Evolutionary conservation across 805 yeast genomes (phyloP).

Genomic region (Cyberlindnera suaveolens): DNA sequence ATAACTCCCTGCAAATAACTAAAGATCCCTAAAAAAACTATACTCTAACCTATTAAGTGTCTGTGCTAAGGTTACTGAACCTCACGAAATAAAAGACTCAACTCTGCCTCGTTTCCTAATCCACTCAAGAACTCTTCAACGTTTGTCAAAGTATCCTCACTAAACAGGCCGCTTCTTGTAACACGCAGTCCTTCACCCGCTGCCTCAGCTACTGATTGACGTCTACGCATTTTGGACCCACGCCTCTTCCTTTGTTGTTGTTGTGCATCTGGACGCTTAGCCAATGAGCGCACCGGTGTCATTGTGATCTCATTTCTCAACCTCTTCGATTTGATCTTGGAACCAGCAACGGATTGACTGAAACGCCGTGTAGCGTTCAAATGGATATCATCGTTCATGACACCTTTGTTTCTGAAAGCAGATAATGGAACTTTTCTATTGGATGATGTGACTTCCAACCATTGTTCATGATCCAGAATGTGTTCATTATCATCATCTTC

Average conservation of each 20-base stretch:
- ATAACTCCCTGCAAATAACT: not conserved
- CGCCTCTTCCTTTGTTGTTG: conserved; percentile 13
- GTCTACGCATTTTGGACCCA: conserved; percentile 38
- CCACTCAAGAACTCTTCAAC: conserved; percentile 67
- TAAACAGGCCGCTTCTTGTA: conserved; percentile 70
- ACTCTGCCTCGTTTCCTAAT: conserved; percentile 36
- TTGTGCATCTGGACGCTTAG: conserved; percentile 3
- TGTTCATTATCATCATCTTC: conserved; percentile 66
- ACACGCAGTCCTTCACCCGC: conserved; percentile 69
- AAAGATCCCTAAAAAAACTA: not conserved
- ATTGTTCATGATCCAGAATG: conserved; percentile 29
- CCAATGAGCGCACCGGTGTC: conserved; percentile 15
- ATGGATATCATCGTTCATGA: conserved; percentile 24
- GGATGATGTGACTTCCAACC: conserved; percentile 31
- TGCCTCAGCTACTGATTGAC: conserved; percentile 69
- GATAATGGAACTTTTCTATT: conserved; percentile 69
- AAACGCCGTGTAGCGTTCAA: conserved; percentile 23
- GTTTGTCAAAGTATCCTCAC: conserved; percentile 66
- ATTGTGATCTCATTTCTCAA: conserved; percentile 9
- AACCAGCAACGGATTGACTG: conserved; percentile 5
- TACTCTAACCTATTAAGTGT: not conserved
- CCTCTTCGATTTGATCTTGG: conserved; percentile 2
- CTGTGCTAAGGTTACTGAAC: not conserved
- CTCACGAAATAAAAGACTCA: conserved; percentile 28
- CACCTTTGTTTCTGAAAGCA: conserved; percentile 82